Evolutionary conservation across 139 green algal species (phyloP).

Genomic region (Monoraphidium neglectum): DNA sequence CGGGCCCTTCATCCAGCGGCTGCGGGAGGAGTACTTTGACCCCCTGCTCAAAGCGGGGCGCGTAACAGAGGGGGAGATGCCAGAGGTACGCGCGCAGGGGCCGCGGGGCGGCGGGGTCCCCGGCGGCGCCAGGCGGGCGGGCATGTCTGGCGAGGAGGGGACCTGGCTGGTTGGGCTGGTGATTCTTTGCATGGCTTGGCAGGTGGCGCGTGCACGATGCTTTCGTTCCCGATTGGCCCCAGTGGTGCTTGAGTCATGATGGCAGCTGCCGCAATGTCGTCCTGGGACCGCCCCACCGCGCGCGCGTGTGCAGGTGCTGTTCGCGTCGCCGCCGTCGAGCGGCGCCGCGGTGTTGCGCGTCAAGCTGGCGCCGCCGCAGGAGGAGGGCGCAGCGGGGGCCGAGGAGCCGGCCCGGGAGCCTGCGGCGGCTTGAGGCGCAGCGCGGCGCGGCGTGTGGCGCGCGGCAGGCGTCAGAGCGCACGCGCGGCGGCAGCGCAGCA

Average conservation of each 20-base stretch:
- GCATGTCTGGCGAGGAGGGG: too few species aligned
- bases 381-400: not conserved
- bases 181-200: too few species aligned
- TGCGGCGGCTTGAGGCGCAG: not conserved
- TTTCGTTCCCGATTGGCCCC: too few species aligned
- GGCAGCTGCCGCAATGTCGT: too few species aligned
- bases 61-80: conserved; percentile 24
- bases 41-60: conserved; percentile 13
- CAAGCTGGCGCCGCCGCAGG: conserved; percentile 9
- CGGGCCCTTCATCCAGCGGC: conserved; percentile 57
- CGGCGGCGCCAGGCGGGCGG: too few species aligned
- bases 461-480: too few species aligned
- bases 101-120: conserved; percentile 19
- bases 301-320: conserved; percentile 16
- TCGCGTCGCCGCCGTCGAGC: conserved; percentile 42
- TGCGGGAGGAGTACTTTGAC: conserved; percentile 49
- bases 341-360: conserved; percentile 40
- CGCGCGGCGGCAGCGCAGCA: too few species aligned
- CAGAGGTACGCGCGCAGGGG: conserved; percentile 23
- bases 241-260: too few species aligned
- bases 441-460: too few species aligned
- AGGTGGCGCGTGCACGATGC: too few species aligned
- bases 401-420: not conserved
- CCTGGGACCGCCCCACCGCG: too few species aligned
- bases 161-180: too few species aligned